Conservation (phyloP, 176 grass and related monocot genomes). For the Themeda triandra region DNA sequence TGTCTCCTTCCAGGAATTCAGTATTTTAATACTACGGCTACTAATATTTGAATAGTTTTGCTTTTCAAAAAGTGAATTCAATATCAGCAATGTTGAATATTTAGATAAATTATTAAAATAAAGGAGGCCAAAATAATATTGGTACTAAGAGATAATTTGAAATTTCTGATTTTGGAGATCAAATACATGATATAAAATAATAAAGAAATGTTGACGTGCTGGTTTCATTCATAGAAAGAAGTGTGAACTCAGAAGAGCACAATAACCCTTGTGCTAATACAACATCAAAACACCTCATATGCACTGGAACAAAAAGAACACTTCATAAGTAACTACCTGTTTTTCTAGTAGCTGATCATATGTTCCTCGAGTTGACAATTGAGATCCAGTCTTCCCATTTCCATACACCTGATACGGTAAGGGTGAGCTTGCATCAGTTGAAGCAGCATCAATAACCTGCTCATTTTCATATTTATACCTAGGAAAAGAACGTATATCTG, state of each 20-base stretch:
- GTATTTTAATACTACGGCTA: neutral
- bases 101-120: neutral
- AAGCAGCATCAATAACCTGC: constrained; percentile 92
- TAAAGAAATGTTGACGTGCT: neutral
- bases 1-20: neutral
- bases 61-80: neutral
- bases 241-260: constrained; percentile 14
- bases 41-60: neutral
- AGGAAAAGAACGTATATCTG: constrained; percentile 45
- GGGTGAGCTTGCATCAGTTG: constrained; percentile 90
- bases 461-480: constrained; percentile 99
- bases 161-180: neutral
- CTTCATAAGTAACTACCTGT: constrained; percentile 58
- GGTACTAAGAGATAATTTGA: neutral
- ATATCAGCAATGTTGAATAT: neutral
- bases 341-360: constrained; percentile 97
- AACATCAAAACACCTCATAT: neutral
- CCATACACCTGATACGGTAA: constrained; percentile 99
- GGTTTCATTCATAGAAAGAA: constrained; percentile 11
- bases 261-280: neutral
- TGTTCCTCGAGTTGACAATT: constrained; percentile 77
- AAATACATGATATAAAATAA: constrained; percentile 12
- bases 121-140: constrained; percentile 2
- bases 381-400: constrained; percentile 86
- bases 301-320: neutral